Conservation (phyloP, 2,329 filamentous ascomycete species). For the Diaporthe batatas region DNA sequence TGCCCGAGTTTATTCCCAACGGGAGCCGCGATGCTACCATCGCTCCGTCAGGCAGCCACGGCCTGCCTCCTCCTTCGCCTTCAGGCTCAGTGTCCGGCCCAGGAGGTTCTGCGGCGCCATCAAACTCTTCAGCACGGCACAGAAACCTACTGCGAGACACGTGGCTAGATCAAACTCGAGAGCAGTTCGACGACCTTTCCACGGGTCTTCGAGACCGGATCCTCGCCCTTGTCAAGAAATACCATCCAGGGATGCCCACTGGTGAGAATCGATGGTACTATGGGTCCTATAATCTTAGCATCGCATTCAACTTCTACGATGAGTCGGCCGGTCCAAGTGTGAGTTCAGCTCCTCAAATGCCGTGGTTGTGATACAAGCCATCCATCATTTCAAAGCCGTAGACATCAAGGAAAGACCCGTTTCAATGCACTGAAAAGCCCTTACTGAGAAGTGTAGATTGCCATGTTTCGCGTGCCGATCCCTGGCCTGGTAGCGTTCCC, state of each 20-base stretch:
- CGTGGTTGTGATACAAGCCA: neutral
- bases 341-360: neutral
- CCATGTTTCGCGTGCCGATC: conserved; percentile 2
- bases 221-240: neutral
- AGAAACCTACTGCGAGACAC: neutral
- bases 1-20: neutral
- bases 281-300: conserved; percentile 12
- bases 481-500: neutral
- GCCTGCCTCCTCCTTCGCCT: neutral
- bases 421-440: neutral
- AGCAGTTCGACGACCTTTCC: conserved; percentile 2
- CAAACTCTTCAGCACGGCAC: neutral
- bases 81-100: neutral
- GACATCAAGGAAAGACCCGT: neutral
- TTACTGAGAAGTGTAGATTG: neutral
- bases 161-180: neutral
- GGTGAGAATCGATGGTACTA: conserved; percentile 1
- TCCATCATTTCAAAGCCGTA: neutral
- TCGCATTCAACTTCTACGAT: conserved; percentile 1
- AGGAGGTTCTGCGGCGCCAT: neutral
- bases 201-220: neutral
- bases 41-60: neutral
- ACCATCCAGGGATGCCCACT: conserved; percentile 5
- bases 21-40: neutral
- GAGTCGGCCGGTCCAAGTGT: neutral